A percentile compares a stretch with the other conserved stretches of the same genome.
phyloP scores from a whole-genome alignment of 257 asterid species.

The Ligustrum vulgare region DNA sequence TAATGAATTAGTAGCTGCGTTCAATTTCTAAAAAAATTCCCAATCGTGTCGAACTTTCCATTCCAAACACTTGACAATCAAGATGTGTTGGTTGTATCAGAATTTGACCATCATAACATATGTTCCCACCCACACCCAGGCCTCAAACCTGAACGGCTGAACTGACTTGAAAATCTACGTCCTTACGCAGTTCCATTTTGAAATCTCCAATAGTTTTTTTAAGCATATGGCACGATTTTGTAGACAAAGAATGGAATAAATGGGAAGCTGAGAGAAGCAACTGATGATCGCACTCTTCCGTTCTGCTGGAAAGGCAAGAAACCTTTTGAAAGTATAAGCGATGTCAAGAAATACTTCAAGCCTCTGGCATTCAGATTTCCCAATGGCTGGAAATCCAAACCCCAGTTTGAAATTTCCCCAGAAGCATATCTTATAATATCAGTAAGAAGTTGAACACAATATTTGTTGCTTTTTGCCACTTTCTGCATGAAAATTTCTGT shows the following conservation, averaged over 20 bases:
- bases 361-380: slow-evolving; percentile 65
- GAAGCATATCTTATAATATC: slow-evolving; percentile 88
- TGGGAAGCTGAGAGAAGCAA: slow-evolving; percentile 70
- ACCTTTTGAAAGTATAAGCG: slow-evolving; percentile 66
- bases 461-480: neutral
- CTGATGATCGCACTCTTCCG: slow-evolving; percentile 75
- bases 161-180: no score
- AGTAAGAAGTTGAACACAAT: slow-evolving; percentile 42
- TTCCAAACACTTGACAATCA: neutral
- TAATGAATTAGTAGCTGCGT: no score
- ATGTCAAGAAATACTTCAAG: slow-evolving; percentile 82
- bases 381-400: slow-evolving; percentile 68
- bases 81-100: neutral
- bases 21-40: no score
- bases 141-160: no score
- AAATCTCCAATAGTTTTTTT: no score
- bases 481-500: neutral
- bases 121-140: no score
- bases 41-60: no score
- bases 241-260: slow-evolving; percentile 66
- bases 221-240: neutral
- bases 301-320: slow-evolving; percentile 87
- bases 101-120: no score
- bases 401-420: slow-evolving; percentile 75
- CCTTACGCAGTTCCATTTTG: no score